A percentile compares a stretch with the other conserved stretches of the same genome.
phyloP scores from a whole-genome alignment of 2,329 filamentous ascomycete genomes.

The Arthrobotrys iridis region DNA sequence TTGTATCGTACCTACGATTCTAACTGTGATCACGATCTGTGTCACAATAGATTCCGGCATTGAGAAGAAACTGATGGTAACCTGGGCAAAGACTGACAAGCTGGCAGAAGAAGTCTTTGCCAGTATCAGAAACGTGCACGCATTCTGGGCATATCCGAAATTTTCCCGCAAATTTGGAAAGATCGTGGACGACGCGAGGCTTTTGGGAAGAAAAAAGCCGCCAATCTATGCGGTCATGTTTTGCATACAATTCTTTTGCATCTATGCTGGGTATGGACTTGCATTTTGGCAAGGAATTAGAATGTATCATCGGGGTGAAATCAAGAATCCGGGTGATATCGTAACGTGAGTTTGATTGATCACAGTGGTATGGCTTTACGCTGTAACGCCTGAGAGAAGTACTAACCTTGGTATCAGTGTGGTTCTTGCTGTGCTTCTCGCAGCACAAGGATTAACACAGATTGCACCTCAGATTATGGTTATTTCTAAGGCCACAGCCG shows the following conservation, averaged over 20 bases:
- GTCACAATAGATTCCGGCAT: slow-evolving; percentile 67
- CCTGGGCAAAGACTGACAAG: slow-evolving; percentile 68
- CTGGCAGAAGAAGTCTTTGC: slow-evolving; percentile 71
- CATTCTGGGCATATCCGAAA: slow-evolving; percentile 70
- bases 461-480: slow-evolving; percentile 70
- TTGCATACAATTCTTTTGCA: slow-evolving; percentile 65
- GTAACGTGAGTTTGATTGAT: slow-evolving; percentile 17
- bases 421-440: slow-evolving; percentile 64
- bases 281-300: slow-evolving; percentile 73
- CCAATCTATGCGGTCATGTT: slow-evolving; percentile 59
- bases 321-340: slow-evolving; percentile 22
- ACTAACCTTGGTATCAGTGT: slow-evolving; percentile 57
- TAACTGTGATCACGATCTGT: slow-evolving; percentile 69
- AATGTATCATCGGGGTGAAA: slow-evolving; percentile 59
- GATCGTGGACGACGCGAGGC: slow-evolving; percentile 68
- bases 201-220: slow-evolving; percentile 65
- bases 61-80: slow-evolving; percentile 64
- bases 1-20: slow-evolving; percentile 61
- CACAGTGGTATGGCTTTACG: no score
- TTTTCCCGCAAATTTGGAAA: slow-evolving; percentile 67
- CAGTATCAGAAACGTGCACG: slow-evolving; percentile 70
- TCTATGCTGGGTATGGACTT: slow-evolving; percentile 67
- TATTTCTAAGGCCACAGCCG: slow-evolving; percentile 65
- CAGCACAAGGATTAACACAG: slow-evolving; percentile 64
- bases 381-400: background rate